Conservation (phyloP, 495 filamentous ascomycete genomes). For the Penicillium parvum region DNA sequence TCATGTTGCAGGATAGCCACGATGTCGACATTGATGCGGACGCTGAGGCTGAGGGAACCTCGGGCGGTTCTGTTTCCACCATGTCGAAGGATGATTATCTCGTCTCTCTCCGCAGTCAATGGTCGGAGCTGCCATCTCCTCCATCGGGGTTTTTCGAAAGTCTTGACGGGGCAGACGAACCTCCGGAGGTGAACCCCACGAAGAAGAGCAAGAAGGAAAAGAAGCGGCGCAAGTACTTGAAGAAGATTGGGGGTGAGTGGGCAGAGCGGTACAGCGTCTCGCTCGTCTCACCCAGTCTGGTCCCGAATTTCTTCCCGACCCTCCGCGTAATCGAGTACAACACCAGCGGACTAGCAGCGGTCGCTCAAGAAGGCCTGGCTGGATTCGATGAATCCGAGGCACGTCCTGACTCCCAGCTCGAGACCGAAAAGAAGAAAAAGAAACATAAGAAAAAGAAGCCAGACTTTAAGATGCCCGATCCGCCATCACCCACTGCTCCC, state of each 20-base stretch:
- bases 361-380: constrained; percentile 33
- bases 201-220: constrained; percentile 44
- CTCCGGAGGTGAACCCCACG: constrained; percentile 2
- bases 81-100: constrained; percentile 73
- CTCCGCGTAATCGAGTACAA: constrained; percentile 91
- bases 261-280: constrained; percentile 81
- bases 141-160: constrained; percentile 18
- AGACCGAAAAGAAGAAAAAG: constrained; percentile 46
- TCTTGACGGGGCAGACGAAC: constrained; percentile 15
- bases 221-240: constrained; percentile 52
- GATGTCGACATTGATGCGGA: constrained; percentile 54
- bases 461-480: constrained; percentile 59
- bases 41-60: constrained; percentile 3
- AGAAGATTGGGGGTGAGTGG: constrained; percentile 71
- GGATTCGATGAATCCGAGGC: background rate
- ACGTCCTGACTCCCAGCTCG: background rate
- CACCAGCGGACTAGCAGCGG: constrained; percentile 67
- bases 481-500: constrained; percentile 65
- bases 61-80: constrained; percentile 42
- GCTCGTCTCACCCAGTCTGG: constrained; percentile 75
- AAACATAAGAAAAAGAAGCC: constrained; percentile 58
- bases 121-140: constrained; percentile 69
- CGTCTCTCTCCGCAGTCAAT: constrained; percentile 67
- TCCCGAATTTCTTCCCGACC: constrained; percentile 91
- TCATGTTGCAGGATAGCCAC: constrained; percentile 83